Base-by-base conservation (phyloP, 2,329 filamentous ascomycete species). In the Aspergillus pseudoviridinutans region DNA sequence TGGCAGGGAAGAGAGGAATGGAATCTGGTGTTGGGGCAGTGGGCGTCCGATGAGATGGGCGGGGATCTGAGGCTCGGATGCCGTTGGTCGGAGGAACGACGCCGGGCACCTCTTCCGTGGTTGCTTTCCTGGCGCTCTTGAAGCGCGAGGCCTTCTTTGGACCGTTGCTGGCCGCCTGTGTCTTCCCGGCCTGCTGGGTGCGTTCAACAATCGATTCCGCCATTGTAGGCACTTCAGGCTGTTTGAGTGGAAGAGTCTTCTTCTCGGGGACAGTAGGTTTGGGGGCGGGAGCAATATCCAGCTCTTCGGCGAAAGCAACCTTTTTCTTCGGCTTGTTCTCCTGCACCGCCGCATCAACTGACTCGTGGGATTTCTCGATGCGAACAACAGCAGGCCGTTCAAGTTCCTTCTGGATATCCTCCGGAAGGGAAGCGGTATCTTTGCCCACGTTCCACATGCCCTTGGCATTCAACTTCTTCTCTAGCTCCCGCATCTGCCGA, bases 401-500 rank as follows among this genome's bases (percentile, higher is more conserved):
- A 3, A 73, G 64, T 14, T 72, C 68, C 44, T 69, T 54, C 49
- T 67, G 62, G 25, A 74, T 57, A 42, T 73, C 70, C 20, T 64
- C 63, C 7, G 75, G 71, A 20, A 77, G 68, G n/a, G 64, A 61
- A 27, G 60, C 55, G 8, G 68, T 61, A 50, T 78, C 72, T 59
- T 83, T 85, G 54, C 81, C 84, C 50, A 87, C 67, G 67, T 83
- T 87, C 68, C 80, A 80, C 65, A 86, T 74, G 60, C 80, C 79
- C 61, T 77, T 78, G 58, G 71, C 83, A 61, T 87, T 83, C 0
- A 97, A 81, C 61, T 86, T 88, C 69, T 87, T 81, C 73, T 97
- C 90, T 4, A 99, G 79, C 63, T 92, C 90, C 49, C 89, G 82
- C 94, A 99, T 97, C 64, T 90, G 84, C 64, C 84, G 81, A 32